These are phyloP conservation scores for Thalassiosira exigua DNA, from an alignment of 352 stramenopile genomes.

Conservation along the genomic window DNA sequence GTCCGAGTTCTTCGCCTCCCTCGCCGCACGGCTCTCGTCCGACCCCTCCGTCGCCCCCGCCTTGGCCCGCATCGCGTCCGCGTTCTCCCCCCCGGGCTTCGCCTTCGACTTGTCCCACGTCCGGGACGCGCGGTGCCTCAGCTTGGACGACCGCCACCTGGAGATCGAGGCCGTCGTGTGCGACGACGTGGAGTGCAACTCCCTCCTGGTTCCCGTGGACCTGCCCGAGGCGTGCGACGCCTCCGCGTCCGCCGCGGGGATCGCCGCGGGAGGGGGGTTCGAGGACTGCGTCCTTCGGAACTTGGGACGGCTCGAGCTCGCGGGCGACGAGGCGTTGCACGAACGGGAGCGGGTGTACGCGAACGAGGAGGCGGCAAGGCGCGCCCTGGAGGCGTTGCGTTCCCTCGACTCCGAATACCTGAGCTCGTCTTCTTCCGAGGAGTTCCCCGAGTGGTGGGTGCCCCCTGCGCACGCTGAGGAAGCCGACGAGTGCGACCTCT, in stretches of 20 bases:
- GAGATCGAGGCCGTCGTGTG: constrained; percentile 68
- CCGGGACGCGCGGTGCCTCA: constrained; percentile 48
- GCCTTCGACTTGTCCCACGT: constrained; percentile 49
- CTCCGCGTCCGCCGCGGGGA: not conserved
- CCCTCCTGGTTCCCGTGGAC: constrained; percentile 54
- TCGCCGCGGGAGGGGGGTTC: not conserved
- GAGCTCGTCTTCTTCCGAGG: not conserved
- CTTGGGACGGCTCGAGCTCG: constrained; percentile 47
- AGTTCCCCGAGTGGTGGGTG: constrained; percentile 36
- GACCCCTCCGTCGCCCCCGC: constrained; percentile 12
- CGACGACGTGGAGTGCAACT: constrained; percentile 57
- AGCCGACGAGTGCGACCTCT: too few relatives aligned
- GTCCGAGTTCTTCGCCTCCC: too few relatives aligned
- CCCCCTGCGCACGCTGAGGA: too few relatives aligned
- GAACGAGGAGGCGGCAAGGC: not conserved
- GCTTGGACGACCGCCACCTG: constrained; percentile 46
- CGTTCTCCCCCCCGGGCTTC: constrained; percentile 54
- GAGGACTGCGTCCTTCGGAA: constrained; percentile 61
- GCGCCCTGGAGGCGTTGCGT: constrained; percentile 10
- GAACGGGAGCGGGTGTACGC: constrained; percentile 1
- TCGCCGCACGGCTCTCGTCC: constrained; percentile 32
- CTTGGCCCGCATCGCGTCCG: constrained; percentile 57
- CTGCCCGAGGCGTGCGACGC: constrained; percentile 53
- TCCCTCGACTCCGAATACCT: constrained; percentile 3
- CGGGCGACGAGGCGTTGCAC: constrained; percentile 5